Conservation (phyloP, 2,329 filamentous ascomycete genomes). For the Trichoderma sp. region DNA sequence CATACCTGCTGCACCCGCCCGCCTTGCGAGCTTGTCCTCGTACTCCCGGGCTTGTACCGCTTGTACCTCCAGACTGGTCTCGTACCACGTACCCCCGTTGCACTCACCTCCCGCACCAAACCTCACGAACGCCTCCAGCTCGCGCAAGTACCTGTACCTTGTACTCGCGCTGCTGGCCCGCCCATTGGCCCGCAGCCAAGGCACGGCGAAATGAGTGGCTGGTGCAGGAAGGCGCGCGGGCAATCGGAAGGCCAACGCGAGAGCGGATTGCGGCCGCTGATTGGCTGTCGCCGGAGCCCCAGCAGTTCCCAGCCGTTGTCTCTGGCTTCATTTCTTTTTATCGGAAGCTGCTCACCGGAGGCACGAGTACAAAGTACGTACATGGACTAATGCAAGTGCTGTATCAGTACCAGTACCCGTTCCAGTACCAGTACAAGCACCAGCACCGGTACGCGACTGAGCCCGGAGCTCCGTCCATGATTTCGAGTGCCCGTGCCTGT, state of each 20-base stretch:
- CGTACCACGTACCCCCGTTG: not conserved
- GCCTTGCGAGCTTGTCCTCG: not conserved
- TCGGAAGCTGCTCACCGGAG: constrained; percentile 9
- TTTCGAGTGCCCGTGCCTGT: not conserved
- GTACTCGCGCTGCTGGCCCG: not conserved
- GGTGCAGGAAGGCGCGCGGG: constrained; percentile 16
- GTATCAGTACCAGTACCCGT: not conserved
- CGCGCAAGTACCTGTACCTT: not conserved
- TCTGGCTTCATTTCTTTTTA: not conserved
- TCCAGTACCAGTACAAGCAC: not conserved
- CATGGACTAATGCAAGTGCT: constrained; percentile 1
- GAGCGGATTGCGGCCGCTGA: not conserved
- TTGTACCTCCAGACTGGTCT: not conserved
- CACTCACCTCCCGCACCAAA: not conserved
- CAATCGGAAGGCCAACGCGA: constrained; percentile 10
- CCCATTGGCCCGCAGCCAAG: not conserved
- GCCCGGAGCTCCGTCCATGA: not conserved
- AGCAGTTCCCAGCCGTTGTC: constrained; percentile 7
- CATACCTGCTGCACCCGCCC: constrained; percentile 11
- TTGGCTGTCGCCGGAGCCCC: not conserved
- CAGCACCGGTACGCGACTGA: not conserved
- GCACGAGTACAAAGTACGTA: not conserved
- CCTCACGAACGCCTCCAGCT: constrained; percentile 9
- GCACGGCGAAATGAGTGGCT: constrained; percentile 20
- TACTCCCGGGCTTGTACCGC: not conserved